Evolutionary conservation across 78 protist genomes (phyloP).

Genomic region (Protostelium mycophagum): DNA sequence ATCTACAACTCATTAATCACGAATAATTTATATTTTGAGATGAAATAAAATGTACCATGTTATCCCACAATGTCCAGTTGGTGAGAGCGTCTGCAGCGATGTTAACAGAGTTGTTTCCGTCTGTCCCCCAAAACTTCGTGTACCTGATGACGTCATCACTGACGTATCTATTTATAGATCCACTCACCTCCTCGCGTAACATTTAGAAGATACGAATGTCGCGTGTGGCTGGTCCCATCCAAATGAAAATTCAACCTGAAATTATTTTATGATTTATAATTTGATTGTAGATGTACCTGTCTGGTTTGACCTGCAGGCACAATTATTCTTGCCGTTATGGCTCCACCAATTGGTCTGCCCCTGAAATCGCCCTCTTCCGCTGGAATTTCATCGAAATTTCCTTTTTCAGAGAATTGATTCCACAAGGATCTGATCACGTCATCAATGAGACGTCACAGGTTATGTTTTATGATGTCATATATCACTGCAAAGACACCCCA

Average conservation of each 20-base stretch:
- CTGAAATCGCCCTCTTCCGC: no score
- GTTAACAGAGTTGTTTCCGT: slow-evolving; percentile 30
- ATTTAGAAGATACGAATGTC: slow-evolving; percentile 2
- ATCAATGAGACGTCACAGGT: no score
- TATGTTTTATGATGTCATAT: no score
- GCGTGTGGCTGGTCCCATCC: slow-evolving; percentile 53
- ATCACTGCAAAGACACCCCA: background rate
- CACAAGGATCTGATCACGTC: no score
- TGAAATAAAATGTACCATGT: background rate
- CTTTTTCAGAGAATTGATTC: background rate
- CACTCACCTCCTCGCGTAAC: background rate
- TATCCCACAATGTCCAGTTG: slow-evolving; percentile 30
- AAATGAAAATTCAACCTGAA: slow-evolving; percentile 21
- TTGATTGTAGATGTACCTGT: background rate
- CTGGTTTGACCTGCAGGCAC: slow-evolving; percentile 16
- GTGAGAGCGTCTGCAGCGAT: slow-evolving; percentile 29
- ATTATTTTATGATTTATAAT: no score
- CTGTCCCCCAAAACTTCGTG: slow-evolving; percentile 43
- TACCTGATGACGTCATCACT: slow-evolving; percentile 12
- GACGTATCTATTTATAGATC: background rate
- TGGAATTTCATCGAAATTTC: background rate
- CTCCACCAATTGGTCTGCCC: slow-evolving; percentile 54
- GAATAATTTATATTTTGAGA: background rate
- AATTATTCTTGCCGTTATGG: slow-evolving; percentile 28
- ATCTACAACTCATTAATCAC: slow-evolving; percentile 12